These are phyloP conservation scores for Gynandropsis gynandra DNA, from an alignment of 345 rosid species.

Conservation along the genomic window DNA sequence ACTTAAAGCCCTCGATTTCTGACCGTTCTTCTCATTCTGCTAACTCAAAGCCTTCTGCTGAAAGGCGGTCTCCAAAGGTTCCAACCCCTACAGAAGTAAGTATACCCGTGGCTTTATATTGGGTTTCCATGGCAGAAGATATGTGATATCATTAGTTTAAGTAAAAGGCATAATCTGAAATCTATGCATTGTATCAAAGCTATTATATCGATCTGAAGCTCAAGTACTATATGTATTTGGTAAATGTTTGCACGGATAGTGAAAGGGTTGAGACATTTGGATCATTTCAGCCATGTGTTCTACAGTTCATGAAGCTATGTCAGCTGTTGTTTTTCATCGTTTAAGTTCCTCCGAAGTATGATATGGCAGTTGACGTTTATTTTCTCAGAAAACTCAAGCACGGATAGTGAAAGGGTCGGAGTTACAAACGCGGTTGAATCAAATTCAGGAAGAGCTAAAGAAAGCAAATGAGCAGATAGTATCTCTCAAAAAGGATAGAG, in stretches of 20 bases:
- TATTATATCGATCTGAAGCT: too few relatives aligned
- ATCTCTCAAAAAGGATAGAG: slow-evolving; percentile 67
- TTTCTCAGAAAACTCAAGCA: slow-evolving; percentile 48
- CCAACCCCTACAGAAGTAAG: slow-evolving; percentile 71
- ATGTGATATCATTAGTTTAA: too few relatives aligned
- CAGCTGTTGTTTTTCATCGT: slow-evolving; percentile 3
- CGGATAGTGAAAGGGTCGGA: slow-evolving; percentile 53
- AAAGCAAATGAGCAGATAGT: slow-evolving; percentile 66
- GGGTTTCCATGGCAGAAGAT: not conserved
- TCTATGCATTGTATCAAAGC: too few relatives aligned
- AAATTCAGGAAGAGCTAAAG: slow-evolving; percentile 74
- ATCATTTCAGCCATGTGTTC: not conserved
- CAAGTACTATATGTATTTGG: not conserved
- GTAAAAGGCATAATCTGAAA: too few relatives aligned
- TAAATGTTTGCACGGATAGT: too few relatives aligned
- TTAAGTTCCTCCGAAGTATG: slow-evolving; percentile 16
- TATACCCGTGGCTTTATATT: not conserved
- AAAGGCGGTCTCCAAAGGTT: slow-evolving; percentile 54
- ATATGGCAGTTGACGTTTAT: not conserved
- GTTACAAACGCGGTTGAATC: slow-evolving; percentile 51
- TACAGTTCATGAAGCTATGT: not conserved
- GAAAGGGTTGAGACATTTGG: not conserved
- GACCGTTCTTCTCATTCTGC: slow-evolving; percentile 44
- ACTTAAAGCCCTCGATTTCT: slow-evolving; percentile 45
- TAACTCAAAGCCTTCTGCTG: slow-evolving; percentile 48